Evolutionary conservation across 2,329 filamentous ascomycete species (phyloP).

Genomic region (Lasiodiplodia hormozganensis): DNA sequence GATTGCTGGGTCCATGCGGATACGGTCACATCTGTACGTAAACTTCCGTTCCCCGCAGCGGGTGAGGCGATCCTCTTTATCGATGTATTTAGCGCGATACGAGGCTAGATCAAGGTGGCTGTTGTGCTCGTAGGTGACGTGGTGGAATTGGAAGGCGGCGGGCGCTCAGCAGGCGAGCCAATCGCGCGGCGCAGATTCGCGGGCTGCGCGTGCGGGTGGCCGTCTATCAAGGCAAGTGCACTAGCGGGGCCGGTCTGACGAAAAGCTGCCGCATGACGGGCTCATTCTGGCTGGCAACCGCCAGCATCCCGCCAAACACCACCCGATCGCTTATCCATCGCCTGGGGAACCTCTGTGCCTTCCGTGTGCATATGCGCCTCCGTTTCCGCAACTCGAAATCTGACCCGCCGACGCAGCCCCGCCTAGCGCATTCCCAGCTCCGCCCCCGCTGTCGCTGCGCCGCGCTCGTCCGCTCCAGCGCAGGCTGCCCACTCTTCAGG

Average conservation of each 20-base stretch:
- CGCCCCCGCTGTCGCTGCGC: slow-evolving; percentile 5
- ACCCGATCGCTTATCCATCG: neutral
- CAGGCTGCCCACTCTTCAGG: slow-evolving; percentile 8
- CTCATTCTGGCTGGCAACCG: neutral
- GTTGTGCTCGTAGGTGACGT: neutral
- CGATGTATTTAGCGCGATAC: slow-evolving; percentile 17
- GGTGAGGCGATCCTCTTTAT: neutral
- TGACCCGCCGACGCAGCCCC: slow-evolving; percentile 4
- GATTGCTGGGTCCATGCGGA: neutral
- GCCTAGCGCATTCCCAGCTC: slow-evolving; percentile 5
- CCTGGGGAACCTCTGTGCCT: slow-evolving; percentile 9
- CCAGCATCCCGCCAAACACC: slow-evolving; percentile 15
- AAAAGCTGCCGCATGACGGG: slow-evolving; percentile 13
- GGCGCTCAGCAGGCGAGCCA: slow-evolving; percentile 7
- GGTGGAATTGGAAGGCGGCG: neutral
- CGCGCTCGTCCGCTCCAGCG: neutral
- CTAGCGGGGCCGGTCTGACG: slow-evolving; percentile 14
- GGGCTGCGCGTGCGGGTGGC: neutral
- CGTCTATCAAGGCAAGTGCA: slow-evolving; percentile 11
- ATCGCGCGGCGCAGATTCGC: neutral
- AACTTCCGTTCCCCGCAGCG: slow-evolving; percentile 1
- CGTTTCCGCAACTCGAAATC: neutral
- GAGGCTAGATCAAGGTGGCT: neutral
- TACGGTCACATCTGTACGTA: slow-evolving; percentile 10
- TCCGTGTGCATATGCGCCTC: slow-evolving; percentile 22